Evolutionary conservation across 2,329 filamentous ascomycete species (phyloP), one percentile per base, ranked within the genome.

Genomic region (Anthostomella pinea): DNA sequence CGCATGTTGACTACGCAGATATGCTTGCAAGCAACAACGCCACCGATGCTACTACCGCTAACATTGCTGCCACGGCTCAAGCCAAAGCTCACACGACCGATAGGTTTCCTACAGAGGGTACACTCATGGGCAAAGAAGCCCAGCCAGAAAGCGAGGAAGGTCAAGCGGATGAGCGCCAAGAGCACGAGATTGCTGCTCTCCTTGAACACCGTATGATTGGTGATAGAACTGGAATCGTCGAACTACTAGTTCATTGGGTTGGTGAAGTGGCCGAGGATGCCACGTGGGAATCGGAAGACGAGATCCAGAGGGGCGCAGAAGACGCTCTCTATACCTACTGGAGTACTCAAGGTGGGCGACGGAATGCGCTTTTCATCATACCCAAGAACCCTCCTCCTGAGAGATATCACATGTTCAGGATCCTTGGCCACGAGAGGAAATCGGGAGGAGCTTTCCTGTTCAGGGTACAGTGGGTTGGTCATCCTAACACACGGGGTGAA

Each of bases 391-490:
- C 48, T 17, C 51, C 46, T 7, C 23, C 45, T 4, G 53, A 58
- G 44, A 38, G 30, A 5, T 62, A 60, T 29, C 49, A 51, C 33
- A 50, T 58, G 14, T 60, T 52, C 35, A 52, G 48, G 20, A 39
- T 62, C 16, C 39, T 60, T 10, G 24, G 42, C 4, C 56, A 62
- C 36, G 45, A 58, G 33, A 59, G 49, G 44, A 51, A 45, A 16
- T 28, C 35, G n/a, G 40, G 49, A 31, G 49, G 53, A 3, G 51
- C 48, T 10, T 58, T 60, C 37, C 42, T 53, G 24, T 49, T 60
- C 24, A 51, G 57, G 36, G 51, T 62, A 3, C 58, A 62, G 32
- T 62, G 58, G 58, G 55, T 62, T 1, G 58, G 58, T 3, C 56
- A 62, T 35, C 46, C 57, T 7, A 30, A 45, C 5, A 51, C 39